A percentile compares a stretch with the other conserved stretches of the same genome.
These are phyloP conservation scores for Trametes elegans DNA, from an alignment of 768 basidiomycete species.

Conservation along the genomic window DNA sequence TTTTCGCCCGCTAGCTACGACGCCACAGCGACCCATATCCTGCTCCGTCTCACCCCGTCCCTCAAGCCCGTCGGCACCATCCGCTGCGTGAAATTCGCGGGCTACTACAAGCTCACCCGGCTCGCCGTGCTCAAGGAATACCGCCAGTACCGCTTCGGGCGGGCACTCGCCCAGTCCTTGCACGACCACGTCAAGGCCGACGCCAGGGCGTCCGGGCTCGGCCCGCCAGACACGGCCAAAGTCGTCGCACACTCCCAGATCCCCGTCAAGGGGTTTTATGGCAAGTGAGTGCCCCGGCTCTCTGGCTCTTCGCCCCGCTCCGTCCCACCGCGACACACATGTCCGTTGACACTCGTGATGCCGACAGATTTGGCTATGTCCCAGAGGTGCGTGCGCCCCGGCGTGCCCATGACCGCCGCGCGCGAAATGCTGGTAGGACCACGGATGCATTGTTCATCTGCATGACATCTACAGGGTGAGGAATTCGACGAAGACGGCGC, in stretches of 20 bases:
- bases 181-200: conserved; percentile 58
- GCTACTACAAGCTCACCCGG: conserved; percentile 71
- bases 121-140: conserved; percentile 67
- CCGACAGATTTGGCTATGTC: conserved; percentile 63
- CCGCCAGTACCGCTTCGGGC: conserved; percentile 63
- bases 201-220: conserved; percentile 30
- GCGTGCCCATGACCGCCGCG: conserved; percentile 12
- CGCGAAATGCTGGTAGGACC: conserved; percentile 7
- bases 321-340: conserved; percentile 13
- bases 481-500: conserved; percentile 82
- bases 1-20: conserved; percentile 47
- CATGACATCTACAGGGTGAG: conserved; percentile 47
- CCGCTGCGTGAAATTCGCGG: conserved; percentile 41
- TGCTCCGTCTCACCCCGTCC: conserved; percentile 65
- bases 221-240: conserved; percentile 31
- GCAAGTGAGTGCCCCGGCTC: conserved; percentile 52
- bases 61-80: conserved; percentile 69
- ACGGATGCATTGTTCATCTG: conserved; percentile 10
- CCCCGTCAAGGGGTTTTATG: conserved; percentile 69
- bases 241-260: conserved; percentile 73
- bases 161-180: conserved; percentile 58
- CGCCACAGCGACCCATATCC: conserved; percentile 62
- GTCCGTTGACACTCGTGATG: conserved; percentile 27
- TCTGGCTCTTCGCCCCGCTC: conserved; percentile 9
- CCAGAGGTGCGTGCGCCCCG: conserved; percentile 49